phyloP scores from a whole-genome alignment of 495 filamentous ascomycete genomes.

The Pseudevernia furfuracea region DNA sequence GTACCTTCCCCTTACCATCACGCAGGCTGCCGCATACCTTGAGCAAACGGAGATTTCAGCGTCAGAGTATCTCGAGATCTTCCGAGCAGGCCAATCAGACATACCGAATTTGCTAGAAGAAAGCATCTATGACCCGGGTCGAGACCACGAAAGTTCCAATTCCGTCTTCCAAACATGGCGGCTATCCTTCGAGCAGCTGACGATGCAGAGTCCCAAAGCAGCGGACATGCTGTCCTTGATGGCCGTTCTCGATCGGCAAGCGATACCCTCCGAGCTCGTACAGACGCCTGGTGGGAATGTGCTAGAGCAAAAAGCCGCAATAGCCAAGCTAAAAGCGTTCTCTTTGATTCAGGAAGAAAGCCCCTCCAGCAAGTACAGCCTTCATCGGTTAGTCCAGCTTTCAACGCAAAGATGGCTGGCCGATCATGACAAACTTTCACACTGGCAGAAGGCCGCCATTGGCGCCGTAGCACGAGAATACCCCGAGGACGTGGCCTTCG shows the following conservation, averaged over 20 bases:
- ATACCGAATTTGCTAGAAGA: conserved; percentile 20
- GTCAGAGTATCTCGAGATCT: conserved; percentile 23
- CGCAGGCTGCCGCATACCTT: conserved; percentile 28
- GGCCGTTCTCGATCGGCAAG: conserved; percentile 39
- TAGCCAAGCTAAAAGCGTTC: conserved; percentile 26
- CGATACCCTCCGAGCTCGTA: conserved; percentile 32
- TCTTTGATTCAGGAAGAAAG: conserved; percentile 25
- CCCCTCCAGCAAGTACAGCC: conserved; percentile 16
- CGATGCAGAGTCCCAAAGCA: conserved; percentile 25
- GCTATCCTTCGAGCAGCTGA: conserved; percentile 43
- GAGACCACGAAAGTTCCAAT: conserved; percentile 30
- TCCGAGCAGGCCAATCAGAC: conserved; percentile 17
- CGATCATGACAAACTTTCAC: conserved; percentile 1
- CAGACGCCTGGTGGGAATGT: conserved; percentile 11
- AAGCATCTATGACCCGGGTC: conserved; percentile 25
- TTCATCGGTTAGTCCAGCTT: conserved; percentile 27
- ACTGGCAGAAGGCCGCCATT: conserved; percentile 20
- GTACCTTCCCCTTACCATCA: conserved; percentile 29
- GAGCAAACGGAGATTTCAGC: conserved; percentile 24
- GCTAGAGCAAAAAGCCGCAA: conserved; percentile 20
- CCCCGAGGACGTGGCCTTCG: conserved; percentile 9
- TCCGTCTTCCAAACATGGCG: conserved; percentile 40
- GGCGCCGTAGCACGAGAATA: conserved; percentile 11
- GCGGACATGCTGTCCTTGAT: conserved; percentile 37
- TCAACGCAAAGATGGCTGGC: conserved; percentile 27